Base-by-base conservation (phyloP, 768 basidiomycete genomes). In the Boletus rex-veris region DNA sequence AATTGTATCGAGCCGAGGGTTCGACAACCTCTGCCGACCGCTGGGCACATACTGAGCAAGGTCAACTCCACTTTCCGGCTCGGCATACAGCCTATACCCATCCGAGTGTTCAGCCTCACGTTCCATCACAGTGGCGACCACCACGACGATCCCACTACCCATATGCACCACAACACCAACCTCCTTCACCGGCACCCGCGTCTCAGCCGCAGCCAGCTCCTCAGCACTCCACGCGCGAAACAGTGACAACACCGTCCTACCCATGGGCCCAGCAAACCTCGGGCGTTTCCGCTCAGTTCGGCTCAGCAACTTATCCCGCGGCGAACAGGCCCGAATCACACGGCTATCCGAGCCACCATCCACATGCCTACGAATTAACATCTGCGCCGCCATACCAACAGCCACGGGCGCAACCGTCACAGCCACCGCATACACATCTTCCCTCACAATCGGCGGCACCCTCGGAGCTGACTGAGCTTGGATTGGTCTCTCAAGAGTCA, bases 381-480 rank as follows among this genome's bases (percentile, higher is more conserved):
- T 44, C 57, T 33, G 46, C 19, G 2, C 19, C 55, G 7, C 18
- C 55, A 30, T 52, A 56, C 35, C 53, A 53, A 11, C 48, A 37
- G 4, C n/a, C 42, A 14, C 53, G 46, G 2, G 39, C 48, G 8
- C 31, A 35, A 12, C 53, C 54, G 3, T 57, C 63, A 1, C 45
- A 48, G 18, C 55, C 40, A 15, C 57, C 59, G 8, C 54, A 48
- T 37, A 26, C 53, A 10, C 54, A 46, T 7, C 11, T 46, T 4
- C 12, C 28, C 28, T 28, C 24, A 14, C 54, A 47, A 19, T 28
- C 54, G 7, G 53, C 59, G 7, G 63, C 71, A 16, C 65, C 71
- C 26, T 61, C 75, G 16, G 82, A 83, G 48, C 69, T 87, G 16
- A 78, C 81, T 0, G 77, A 82, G 50, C 74, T 88, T 4, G 86